These are phyloP conservation scores for Leccinellum rugosiceps DNA, from an alignment of 768 basidiomycete species.

Conservation along the genomic window DNA sequence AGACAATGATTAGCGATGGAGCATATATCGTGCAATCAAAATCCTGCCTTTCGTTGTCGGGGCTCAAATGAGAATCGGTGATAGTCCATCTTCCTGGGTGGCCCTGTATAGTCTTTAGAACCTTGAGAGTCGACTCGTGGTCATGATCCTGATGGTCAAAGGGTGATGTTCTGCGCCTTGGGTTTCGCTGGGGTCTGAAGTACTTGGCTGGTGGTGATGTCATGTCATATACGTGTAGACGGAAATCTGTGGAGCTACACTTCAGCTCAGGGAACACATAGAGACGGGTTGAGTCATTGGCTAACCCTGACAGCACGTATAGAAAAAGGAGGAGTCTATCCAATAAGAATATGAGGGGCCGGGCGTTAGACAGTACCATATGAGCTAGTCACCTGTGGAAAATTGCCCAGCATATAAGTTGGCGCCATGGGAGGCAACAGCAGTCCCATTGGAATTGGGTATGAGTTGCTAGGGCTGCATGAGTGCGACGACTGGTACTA, in stretches of 20 bases:
- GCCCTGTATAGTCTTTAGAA: slow-evolving; percentile 69
- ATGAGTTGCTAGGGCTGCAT: slow-evolving; percentile 52
- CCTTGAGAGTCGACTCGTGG: slow-evolving; percentile 48
- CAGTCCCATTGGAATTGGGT: slow-evolving; percentile 77
- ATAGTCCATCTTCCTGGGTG: slow-evolving; percentile 86
- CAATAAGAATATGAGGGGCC: slow-evolving; percentile 2
- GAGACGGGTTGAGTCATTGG: background rate
- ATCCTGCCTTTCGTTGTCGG: slow-evolving; percentile 76
- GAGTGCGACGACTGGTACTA: background rate
- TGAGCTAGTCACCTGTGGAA: slow-evolving; percentile 52
- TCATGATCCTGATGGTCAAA: slow-evolving; percentile 34
- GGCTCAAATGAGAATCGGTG: slow-evolving; percentile 89
- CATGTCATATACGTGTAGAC: slow-evolving; percentile 84
- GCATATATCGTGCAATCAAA: slow-evolving; percentile 47
- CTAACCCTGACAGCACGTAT: slow-evolving; percentile 83
- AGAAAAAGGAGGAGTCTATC: slow-evolving; percentile 86
- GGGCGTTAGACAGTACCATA: background rate
- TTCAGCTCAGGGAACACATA: background rate
- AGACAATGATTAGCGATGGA: slow-evolving; percentile 1
- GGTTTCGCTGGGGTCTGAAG: slow-evolving; percentile 12
- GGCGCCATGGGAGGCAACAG: slow-evolving; percentile 66
- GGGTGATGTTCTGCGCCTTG: slow-evolving; percentile 14
- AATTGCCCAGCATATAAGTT: slow-evolving; percentile 88
- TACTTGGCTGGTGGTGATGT: slow-evolving; percentile 42
- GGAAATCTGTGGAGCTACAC: slow-evolving; percentile 59